Evolutionary conservation across 331 rosid genomes (phyloP).

Genomic region (Telfairia occidentalis): DNA sequence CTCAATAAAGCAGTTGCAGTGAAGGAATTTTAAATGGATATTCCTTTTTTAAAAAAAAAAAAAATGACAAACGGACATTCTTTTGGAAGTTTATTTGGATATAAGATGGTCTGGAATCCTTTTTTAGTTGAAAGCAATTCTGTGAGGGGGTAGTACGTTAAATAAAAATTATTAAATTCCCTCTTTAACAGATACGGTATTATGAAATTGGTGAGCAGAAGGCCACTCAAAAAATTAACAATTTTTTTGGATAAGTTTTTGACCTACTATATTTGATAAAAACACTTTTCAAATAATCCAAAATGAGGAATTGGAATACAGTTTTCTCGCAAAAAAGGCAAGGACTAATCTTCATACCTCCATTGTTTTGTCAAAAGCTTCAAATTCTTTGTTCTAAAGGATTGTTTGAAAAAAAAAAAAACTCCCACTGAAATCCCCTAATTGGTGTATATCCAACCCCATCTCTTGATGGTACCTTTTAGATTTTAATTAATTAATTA

Average conservation of each 20-base stretch:
- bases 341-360: not conserved
- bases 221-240: not conserved
- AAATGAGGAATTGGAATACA: not conserved
- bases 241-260: not conserved
- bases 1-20: not conserved
- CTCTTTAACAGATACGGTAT: not conserved
- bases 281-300: not conserved
- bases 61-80: constrained; percentile 1
- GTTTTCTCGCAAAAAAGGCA: not conserved
- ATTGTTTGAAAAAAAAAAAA: too few species aligned
- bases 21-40: not conserved
- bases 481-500: too few species aligned
- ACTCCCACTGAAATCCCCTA: too few species aligned
- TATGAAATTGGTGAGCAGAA: not conserved
- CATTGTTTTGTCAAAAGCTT: not conserved
- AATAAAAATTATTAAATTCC: not conserved
- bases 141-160: not conserved
- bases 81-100: not conserved
- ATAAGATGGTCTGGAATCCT: not conserved
- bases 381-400: too few species aligned
- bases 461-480: too few species aligned
- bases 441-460: too few species aligned
- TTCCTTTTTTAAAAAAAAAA: not conserved
- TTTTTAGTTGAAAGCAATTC: not conserved
- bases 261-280: not conserved